Conservation (phyloP, 805 yeast genomes). For the Allodekkera sacchari region DNA sequence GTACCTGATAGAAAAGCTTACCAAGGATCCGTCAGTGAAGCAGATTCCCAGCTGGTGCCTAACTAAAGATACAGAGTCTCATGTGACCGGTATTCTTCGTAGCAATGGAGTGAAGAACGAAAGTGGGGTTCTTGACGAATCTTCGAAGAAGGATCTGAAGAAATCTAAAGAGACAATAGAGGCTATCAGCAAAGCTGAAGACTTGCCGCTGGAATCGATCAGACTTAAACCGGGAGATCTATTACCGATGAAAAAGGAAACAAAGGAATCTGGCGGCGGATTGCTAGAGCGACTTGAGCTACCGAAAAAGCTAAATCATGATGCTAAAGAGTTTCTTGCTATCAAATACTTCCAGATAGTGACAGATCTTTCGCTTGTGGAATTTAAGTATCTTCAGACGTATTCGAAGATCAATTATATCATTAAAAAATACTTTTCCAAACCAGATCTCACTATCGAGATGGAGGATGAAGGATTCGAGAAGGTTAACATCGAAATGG, state of each 20-base stretch:
- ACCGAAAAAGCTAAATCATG: conserved; percentile 3
- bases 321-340: conserved; percentile 10
- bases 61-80: conserved; percentile 9
- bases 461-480: conserved; percentile 19
- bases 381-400: conserved; percentile 20
- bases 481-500: conserved; percentile 15
- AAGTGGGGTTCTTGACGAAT: background rate
- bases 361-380: conserved; percentile 19
- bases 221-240: conserved; percentile 4
- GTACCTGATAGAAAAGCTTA: conserved; percentile 7
- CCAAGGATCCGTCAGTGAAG: conserved; percentile 6
- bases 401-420: conserved; percentile 18
- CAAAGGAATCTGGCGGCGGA: background rate
- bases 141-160: background rate
- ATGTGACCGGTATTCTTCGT: conserved; percentile 6
- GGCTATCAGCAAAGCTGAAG: conserved; percentile 3
- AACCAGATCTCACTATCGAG: conserved; percentile 13
- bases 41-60: conserved; percentile 15
- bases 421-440: conserved; percentile 19
- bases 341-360: conserved; percentile 19
- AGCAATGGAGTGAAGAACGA: background rate
- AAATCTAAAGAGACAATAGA: conserved; percentile 1
- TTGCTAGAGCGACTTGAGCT: conserved; percentile 3
- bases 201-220: conserved; percentile 6
- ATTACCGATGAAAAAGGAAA: conserved; percentile 1